Percentiles rank a stretch among this genome's conserved stretches.
Conservation (phyloP, 306 rosid species). For the Betula pendula region DNA sequence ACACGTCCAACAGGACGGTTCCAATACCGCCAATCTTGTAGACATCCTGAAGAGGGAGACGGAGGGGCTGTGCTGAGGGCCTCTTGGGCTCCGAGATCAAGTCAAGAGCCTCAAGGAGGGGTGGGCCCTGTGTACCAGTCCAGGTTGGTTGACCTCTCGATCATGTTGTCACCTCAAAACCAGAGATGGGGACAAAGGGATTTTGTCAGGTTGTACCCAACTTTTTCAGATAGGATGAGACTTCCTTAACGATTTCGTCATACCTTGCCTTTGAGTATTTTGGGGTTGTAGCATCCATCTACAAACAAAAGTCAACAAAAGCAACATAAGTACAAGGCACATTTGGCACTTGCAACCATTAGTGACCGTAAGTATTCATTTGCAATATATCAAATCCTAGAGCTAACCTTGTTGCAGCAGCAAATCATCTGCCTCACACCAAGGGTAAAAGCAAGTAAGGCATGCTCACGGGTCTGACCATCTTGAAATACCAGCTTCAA, state of each 20-base stretch:
- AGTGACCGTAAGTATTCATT: background rate
- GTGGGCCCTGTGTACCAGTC: conserved; percentile 43
- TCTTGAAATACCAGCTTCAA: conserved; percentile 51
- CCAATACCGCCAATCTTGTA: conserved; percentile 48
- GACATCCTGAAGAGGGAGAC: conserved; percentile 34
- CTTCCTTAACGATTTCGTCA: conserved; percentile 39
- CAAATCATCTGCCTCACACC: conserved; percentile 49
- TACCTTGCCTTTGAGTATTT: conserved; percentile 42
- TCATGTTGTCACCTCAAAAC: conserved; percentile 44
- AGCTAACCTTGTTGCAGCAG: conserved; percentile 39
- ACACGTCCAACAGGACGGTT: conserved; percentile 38
- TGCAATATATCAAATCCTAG: background rate
- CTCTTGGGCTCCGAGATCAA: conserved; percentile 36
- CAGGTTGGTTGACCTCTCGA: conserved; percentile 39
- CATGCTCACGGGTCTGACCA: conserved; percentile 48
- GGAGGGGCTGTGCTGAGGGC: conserved; percentile 39
- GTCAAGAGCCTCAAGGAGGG: conserved; percentile 39
- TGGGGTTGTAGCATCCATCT: conserved; percentile 47
- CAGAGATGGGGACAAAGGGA: conserved; percentile 39
- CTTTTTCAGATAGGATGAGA: conserved; percentile 35
- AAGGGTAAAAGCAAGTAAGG: conserved; percentile 48
- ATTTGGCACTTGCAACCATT: too few species aligned
- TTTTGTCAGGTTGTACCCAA: conserved; percentile 38
- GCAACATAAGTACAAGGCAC: background rate
- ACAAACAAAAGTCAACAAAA: background rate